These are phyloP conservation scores for Xanthoparmelia taractica DNA, from an alignment of 495 filamentous ascomycete species.

Conservation along the genomic window DNA sequence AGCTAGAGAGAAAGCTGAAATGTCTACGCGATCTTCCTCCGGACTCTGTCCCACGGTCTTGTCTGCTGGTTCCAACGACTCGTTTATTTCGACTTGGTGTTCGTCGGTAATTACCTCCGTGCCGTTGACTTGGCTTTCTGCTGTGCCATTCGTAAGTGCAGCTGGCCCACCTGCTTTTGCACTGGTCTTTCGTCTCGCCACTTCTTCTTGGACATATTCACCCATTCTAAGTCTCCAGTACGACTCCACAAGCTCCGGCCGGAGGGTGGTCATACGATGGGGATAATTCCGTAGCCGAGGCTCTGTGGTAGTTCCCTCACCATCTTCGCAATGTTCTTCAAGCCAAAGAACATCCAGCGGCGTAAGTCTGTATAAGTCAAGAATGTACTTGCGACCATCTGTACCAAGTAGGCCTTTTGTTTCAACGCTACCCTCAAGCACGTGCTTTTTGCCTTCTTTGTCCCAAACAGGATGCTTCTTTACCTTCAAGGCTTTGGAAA, in stretches of 20 bases:
- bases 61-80: slow-evolving; percentile 21
- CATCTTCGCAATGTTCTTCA: slow-evolving; percentile 56
- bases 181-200: slow-evolving; percentile 49
- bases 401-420: slow-evolving; percentile 98
- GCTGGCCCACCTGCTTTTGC: slow-evolving; percentile 29
- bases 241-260: slow-evolving; percentile 79
- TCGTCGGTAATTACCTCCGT: slow-evolving; percentile 19
- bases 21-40: slow-evolving; percentile 61
- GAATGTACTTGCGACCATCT: slow-evolving; percentile 91
- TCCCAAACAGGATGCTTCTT: slow-evolving; percentile 99
- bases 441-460: slow-evolving; percentile 82
- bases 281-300: slow-evolving; percentile 59
- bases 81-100: slow-evolving; percentile 26
- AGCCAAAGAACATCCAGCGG: slow-evolving; percentile 88
- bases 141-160: slow-evolving; percentile 21
- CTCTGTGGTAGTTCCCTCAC: slow-evolving; percentile 25
- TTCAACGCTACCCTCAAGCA: slow-evolving; percentile 92
- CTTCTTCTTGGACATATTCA: slow-evolving; percentile 70
- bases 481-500: slow-evolving; percentile 75
- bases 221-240: slow-evolving; percentile 79
- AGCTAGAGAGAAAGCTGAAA: slow-evolving; percentile 75
- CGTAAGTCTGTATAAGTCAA: slow-evolving; percentile 91
- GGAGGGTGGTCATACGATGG: slow-evolving; percentile 88
- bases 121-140: slow-evolving; percentile 17
- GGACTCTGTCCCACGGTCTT: slow-evolving; percentile 24